Percentiles rank a stretch among this genome's conserved stretches.
phyloP scores from a whole-genome alignment of 2,329 filamentous ascomycete species.

The Cladosporium velox region DNA sequence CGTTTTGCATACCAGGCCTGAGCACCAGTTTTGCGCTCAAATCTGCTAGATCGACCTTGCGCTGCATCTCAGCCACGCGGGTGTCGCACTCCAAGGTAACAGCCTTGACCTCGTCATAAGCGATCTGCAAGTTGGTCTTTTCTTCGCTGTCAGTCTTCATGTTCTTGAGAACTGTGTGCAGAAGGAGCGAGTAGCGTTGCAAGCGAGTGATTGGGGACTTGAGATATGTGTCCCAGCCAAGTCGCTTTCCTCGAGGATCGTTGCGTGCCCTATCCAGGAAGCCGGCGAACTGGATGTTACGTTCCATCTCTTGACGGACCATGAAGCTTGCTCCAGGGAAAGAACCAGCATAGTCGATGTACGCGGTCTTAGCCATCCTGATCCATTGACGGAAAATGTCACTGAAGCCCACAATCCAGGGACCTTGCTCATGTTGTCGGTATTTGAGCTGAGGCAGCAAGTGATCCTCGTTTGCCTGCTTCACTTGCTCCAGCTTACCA shows the following conservation, averaged over 20 bases:
- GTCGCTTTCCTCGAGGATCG: constrained; percentile 75
- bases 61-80: constrained; percentile 87
- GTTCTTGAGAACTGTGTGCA: constrained; percentile 80
- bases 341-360: constrained; percentile 86
- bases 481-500: constrained; percentile 84
- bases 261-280: constrained; percentile 81
- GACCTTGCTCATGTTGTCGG: constrained; percentile 92
- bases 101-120: constrained; percentile 86
- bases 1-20: constrained; percentile 80
- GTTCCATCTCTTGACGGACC: constrained; percentile 78
- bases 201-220: constrained; percentile 91
- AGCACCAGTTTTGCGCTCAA: constrained; percentile 80
- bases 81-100: constrained; percentile 90
- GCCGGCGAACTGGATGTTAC: constrained; percentile 80
- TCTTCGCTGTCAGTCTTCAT: constrained; percentile 85
- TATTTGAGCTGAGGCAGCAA: constrained; percentile 93
- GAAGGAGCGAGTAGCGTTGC: constrained; percentile 82
- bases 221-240: constrained; percentile 92
- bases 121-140: constrained; percentile 77
- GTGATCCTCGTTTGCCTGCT: constrained; percentile 89
- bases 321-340: constrained; percentile 83
- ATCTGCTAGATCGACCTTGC: constrained; percentile 86
- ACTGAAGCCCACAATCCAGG: constrained; percentile 90
- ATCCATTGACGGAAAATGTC: constrained; percentile 99
- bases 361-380: constrained; percentile 82